phyloP scores from a whole-genome alignment of 2,329 filamentous ascomycete species.

The Hymenoscyphus infarciens region DNA sequence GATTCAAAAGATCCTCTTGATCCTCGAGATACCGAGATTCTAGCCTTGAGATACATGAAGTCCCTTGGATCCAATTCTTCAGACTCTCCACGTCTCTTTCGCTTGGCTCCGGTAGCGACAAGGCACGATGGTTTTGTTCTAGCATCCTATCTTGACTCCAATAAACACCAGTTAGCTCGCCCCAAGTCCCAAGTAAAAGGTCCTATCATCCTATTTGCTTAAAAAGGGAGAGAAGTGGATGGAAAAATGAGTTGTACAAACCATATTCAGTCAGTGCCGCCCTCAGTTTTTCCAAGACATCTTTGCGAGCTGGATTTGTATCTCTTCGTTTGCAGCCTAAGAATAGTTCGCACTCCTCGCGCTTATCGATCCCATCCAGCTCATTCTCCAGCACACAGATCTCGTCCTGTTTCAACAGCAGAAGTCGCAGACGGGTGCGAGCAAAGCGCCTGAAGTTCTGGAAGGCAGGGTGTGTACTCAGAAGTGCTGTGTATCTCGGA shows the following conservation, averaged over 20 bases:
- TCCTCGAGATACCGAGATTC: slow-evolving; percentile 10
- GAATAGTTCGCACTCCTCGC: slow-evolving; percentile 24
- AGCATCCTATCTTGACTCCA: neutral
- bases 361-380: slow-evolving; percentile 30
- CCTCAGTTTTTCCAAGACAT: neutral
- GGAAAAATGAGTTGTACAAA: neutral
- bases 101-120: neutral
- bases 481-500: slow-evolving; percentile 34
- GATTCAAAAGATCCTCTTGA: neutral
- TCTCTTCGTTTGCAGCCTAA: slow-evolving; percentile 25
- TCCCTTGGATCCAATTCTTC: slow-evolving; percentile 16
- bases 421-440: slow-evolving; percentile 30
- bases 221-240: neutral
- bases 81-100: slow-evolving; percentile 16
- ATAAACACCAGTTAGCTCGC: neutral
- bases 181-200: too few species aligned
- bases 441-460: slow-evolving; percentile 33
- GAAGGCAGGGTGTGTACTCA: slow-evolving; percentile 30
- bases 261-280: neutral
- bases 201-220: too few species aligned
- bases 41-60: slow-evolving; percentile 9
- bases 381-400: slow-evolving; percentile 32
- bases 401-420: slow-evolving; percentile 36
- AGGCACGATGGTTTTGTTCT: neutral
- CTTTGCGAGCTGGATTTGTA: slow-evolving; percentile 14